phyloP scores from a whole-genome alignment of 139 green algal genomes.

The Auxenochlorella protothecoides region DNA sequence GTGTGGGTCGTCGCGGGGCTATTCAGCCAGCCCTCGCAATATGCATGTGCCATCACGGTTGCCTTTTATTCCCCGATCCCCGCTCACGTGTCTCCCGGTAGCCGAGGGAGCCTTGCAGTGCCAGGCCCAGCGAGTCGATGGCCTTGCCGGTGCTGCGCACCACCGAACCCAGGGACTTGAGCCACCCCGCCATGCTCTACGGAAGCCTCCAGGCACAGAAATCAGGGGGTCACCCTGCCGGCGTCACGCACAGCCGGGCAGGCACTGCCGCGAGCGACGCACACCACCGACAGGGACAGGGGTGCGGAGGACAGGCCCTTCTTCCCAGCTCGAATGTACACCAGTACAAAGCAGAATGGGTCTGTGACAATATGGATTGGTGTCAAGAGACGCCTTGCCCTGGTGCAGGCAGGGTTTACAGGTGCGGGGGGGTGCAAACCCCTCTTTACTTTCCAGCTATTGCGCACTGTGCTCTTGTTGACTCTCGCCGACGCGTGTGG shows the following conservation, averaged over 20 bases:
- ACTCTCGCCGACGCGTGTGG: too few relatives aligned
- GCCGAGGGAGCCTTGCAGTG: constrained; percentile 36
- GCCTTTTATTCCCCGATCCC: background rate
- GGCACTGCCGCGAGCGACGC: background rate
- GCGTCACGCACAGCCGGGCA: background rate
- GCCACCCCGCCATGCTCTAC: background rate
- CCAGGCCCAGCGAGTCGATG: constrained; percentile 33
- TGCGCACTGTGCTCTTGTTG: too few relatives aligned
- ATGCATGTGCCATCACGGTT: too few relatives aligned
- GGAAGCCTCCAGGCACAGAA: background rate
- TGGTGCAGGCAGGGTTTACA: too few relatives aligned
- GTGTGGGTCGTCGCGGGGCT: background rate
- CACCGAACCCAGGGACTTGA: constrained; percentile 2
- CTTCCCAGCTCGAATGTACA: too few relatives aligned
- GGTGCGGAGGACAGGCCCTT: too few relatives aligned
- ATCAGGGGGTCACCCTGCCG: background rate
- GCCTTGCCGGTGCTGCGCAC: constrained; percentile 23
- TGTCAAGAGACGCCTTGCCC: too few relatives aligned
- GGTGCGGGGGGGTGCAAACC: too few relatives aligned
- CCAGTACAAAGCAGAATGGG: too few relatives aligned
- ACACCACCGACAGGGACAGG: too few relatives aligned
- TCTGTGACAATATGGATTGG: background rate
- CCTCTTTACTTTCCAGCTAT: too few relatives aligned
- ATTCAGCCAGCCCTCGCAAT: too few relatives aligned
- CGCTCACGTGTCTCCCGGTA: constrained; percentile 45